phyloP scores from a whole-genome alignment of 1,139 yeast species.

The Lodderomyces metapsilosis region DNA sequence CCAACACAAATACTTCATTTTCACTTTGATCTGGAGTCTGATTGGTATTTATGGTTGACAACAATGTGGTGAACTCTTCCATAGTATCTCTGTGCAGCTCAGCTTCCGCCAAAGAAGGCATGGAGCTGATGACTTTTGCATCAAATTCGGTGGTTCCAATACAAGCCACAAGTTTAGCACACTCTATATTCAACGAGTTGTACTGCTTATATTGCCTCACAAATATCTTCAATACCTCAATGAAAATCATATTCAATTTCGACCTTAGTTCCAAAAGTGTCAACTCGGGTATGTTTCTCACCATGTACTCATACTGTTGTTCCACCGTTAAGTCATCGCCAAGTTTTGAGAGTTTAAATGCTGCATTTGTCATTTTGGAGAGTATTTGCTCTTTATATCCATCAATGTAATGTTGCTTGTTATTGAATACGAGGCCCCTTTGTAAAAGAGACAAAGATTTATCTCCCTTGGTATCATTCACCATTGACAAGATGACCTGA shows the following conservation, averaged over 20 bases:
- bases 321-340: constrained; percentile 24
- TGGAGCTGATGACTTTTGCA: constrained; percentile 1
- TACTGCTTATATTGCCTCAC: constrained; percentile 32
- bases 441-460: constrained; percentile 22
- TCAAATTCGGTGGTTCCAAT: constrained; percentile 24
- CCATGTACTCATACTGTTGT: constrained; percentile 26
- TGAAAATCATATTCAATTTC: constrained; percentile 35
- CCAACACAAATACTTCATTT: constrained; percentile 29
- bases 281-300: constrained; percentile 27
- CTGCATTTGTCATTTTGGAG: constrained; percentile 17
- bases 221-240: constrained; percentile 33
- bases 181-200: constrained; percentile 25
- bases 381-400: constrained; percentile 35
- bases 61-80: constrained; percentile 28
- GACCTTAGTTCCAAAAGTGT: constrained; percentile 33
- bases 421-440: constrained; percentile 35
- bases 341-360: constrained; percentile 26
- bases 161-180: constrained; percentile 27
- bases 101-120: constrained; percentile 34
- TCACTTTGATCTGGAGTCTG: constrained; percentile 15
- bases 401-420: constrained; percentile 25
- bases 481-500: constrained; percentile 39
- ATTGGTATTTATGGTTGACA: constrained; percentile 15
- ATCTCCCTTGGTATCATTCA: constrained; percentile 36
- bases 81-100: constrained; percentile 29